Conservation (phyloP, 208 protist species). For the Trypanosoma grayi region DNA sequence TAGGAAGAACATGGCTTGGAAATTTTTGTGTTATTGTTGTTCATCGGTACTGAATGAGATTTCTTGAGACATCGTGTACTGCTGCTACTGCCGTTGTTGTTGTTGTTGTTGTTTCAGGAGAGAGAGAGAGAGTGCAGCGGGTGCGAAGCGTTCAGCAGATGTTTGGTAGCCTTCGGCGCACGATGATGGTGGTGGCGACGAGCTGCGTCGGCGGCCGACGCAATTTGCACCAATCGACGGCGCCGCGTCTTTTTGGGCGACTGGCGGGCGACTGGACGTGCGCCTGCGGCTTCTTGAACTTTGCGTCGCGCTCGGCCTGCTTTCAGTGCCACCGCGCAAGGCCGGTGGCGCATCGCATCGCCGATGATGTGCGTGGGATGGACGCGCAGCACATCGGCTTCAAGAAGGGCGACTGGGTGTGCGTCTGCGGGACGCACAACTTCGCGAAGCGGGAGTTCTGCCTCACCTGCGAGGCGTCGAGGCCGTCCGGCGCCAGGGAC, state of each 20-base stretch:
- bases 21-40: no score
- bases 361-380: neutral
- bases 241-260: slow-evolving; percentile 3
- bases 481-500: neutral
- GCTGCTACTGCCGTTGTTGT: neutral
- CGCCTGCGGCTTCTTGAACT: slow-evolving; percentile 71
- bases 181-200: neutral
- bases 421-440: slow-evolving; percentile 70
- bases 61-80: neutral
- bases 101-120: neutral
- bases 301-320: slow-evolving; percentile 49
- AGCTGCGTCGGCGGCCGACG: neutral
- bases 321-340: slow-evolving; percentile 54
- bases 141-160: slow-evolving; percentile 1
- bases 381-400: slow-evolving; percentile 1
- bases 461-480: slow-evolving; percentile 28
- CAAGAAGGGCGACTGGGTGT: slow-evolving; percentile 63
- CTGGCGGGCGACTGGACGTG: slow-evolving; percentile 50
- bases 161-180: slow-evolving; percentile 13
- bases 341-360: slow-evolving; percentile 1
- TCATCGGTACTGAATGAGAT: no score
- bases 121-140: neutral
- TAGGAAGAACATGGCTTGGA: no score
- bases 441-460: slow-evolving; percentile 50
- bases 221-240: neutral